A percentile compares a stretch with the other conserved stretches of the same genome.
Evolutionary conservation across 169 alveolate genomes (phyloP).

Genomic region (Plasmodium relictum): DNA sequence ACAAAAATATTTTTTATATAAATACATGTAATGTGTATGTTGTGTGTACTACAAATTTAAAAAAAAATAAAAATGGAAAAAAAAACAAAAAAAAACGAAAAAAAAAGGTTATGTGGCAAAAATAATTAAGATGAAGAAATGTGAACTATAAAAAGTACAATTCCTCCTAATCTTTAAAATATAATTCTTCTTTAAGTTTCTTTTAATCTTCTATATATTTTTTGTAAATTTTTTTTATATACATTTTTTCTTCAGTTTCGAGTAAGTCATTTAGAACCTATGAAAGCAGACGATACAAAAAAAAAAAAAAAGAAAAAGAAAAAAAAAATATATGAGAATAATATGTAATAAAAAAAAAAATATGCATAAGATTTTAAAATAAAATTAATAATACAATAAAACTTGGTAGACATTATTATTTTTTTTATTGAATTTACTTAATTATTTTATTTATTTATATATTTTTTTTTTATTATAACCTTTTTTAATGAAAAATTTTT

Average conservation of each 20-base stretch:
- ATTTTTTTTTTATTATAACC: slow-evolving; percentile 5
- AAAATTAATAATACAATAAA: too few species aligned
- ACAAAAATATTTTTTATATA: slow-evolving; percentile 5
- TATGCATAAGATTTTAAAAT: too few species aligned
- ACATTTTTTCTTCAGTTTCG: slow-evolving; percentile 65
- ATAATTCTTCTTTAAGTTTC: not conserved
- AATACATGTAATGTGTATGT: not conserved
- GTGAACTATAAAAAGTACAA: too few species aligned
- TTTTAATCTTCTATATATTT: slow-evolving; percentile 50
- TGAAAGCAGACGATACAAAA: not conserved
- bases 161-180: too few species aligned
- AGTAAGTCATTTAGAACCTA: slow-evolving; percentile 62
- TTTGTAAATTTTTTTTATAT: slow-evolving; percentile 57
- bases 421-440: too few species aligned
- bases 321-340: too few species aligned
- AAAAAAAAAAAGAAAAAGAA: not conserved
- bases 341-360: too few species aligned
- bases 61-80: not conserved
- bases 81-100: slow-evolving; percentile 6
- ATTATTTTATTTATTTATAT: slow-evolving; percentile 4
- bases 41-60: not conserved
- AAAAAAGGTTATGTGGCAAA: too few species aligned
- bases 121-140: too few species aligned
- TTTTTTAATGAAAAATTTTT: slow-evolving; percentile 41
- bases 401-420: too few species aligned